Conservation (phyloP, 768 basidiomycete species). For the Austroboletus festivus region DNA sequence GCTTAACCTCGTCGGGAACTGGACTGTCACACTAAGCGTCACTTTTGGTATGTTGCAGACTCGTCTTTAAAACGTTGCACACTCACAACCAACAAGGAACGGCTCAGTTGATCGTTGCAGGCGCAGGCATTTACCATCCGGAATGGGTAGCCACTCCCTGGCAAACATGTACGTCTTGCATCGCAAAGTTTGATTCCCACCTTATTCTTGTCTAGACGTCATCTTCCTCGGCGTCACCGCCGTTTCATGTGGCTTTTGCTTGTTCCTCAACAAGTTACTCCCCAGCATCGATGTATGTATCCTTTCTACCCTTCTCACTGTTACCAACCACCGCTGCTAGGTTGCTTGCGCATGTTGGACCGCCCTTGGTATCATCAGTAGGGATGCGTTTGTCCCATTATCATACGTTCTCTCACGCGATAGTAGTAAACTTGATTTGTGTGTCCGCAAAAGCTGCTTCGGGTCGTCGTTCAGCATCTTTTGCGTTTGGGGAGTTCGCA, state of each 20-base stretch:
- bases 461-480: slow-evolving; percentile 52
- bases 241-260: slow-evolving; percentile 46
- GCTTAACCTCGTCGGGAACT: slow-evolving; percentile 66
- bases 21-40: slow-evolving; percentile 65
- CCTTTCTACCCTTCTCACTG: not conserved
- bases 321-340: slow-evolving; percentile 30
- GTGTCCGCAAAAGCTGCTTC: slow-evolving; percentile 55
- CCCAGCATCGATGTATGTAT: slow-evolving; percentile 46
- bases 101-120: slow-evolving; percentile 58
- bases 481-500: slow-evolving; percentile 58
- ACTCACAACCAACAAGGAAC: slow-evolving; percentile 40
- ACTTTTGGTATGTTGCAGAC: slow-evolving; percentile 43
- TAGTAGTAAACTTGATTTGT: slow-evolving; percentile 51
- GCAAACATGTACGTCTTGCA: slow-evolving; percentile 50
- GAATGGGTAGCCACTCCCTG: slow-evolving; percentile 56
- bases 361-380: slow-evolving; percentile 52
- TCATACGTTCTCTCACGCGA: slow-evolving; percentile 10
- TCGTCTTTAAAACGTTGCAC: not conserved
- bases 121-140: slow-evolving; percentile 54
- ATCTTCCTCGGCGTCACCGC: slow-evolving; percentile 55
- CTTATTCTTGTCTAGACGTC: slow-evolving; percentile 36
- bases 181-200: not conserved
- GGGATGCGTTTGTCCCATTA: not conserved
- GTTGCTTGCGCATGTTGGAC: slow-evolving; percentile 63
- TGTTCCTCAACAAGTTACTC: slow-evolving; percentile 53